Base-by-base conservation (phyloP, 163 green algal genomes). In the Prototheca cutis region DNA sequence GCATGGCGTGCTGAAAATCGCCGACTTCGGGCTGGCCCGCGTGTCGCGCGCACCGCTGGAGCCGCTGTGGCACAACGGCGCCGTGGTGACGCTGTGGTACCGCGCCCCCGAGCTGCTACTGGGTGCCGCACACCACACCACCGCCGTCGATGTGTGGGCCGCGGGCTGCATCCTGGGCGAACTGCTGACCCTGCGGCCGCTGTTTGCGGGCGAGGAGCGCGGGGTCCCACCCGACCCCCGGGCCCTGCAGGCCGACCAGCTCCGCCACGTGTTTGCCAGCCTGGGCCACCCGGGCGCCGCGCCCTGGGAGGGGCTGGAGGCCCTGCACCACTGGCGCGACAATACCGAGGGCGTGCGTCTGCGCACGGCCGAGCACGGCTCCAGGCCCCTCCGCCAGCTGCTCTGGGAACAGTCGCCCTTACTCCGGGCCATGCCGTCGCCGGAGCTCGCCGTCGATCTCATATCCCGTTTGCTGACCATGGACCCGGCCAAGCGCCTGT, bases 81-180 rank as follows among this genome's bases (percentile, higher is more conserved):
- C 89, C 24, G 84, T 91, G 29, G 84, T 89, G 0, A 91, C 84
- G 48, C 86, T 90, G 58, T 90, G 77, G 77, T 84, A 87, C 61
- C 67, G 77, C 4, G 71, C 78, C 1, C 77, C 78, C 5, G 74
- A 85, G 63, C 67, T 86, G 55, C 77, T 86, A 40, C 66, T 86
- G 30, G 72, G 68, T 24, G 63, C 70, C 6, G 61, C 53, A 55
- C 70, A 80, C 62, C 83, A 84, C 69, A 80, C n/a, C 32, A 18
- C 54, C 4, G 69, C 67, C n/a, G 52, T 81, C 0, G 67, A 76
- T 47, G 40, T 66, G 25, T 74, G 67, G 73, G 66, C 67, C 4
- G 49, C 64, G 2, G 70, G 70, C 27, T 77, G 70, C 60, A 69
- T 77, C 40, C 51, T 73, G 29, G 70, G 58, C 0, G 70, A 77